Base-by-base conservation (phyloP, 306 rosid genomes). In the Dryas octopetala region DNA sequence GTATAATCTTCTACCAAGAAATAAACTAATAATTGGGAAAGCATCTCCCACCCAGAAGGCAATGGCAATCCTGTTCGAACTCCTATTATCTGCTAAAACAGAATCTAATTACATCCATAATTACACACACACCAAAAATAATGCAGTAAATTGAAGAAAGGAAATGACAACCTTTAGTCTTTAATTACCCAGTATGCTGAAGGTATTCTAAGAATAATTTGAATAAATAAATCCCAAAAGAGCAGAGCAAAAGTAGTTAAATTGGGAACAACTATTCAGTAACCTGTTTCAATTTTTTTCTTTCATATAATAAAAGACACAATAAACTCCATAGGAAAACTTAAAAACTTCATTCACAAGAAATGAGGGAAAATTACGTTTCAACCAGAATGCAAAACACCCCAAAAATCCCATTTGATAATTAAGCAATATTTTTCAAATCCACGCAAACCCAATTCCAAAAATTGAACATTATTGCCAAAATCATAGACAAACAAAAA, bases 1-100 rank as follows among this genome's bases (percentile, higher is more conserved):
- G 88, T 82, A 67, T 83, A 93, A 82, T 93, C 97, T 79, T 93
- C 98, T 4, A 93, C 86, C 66, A 88, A 4, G 71, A 93, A 84
- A 66, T 89, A 93, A 10, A 87, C 91, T n/a, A 84, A 5, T 69
- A 93, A 45, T 52, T 91, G 97, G 54, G 76, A 80, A 45, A 84
- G 28, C 61, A 93, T 58, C 81, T 93, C 98, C 93, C 91, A 85
- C 6, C 88, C 90, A 40, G 96, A 91, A 15, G 98, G 96, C 79
- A 93, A 82, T 75, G 96, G 85, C 81, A 93, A 45, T 13, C 86
- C 89, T 10, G 92, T 84, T 63, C 96, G 77, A 41, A 93, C 88
- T 73, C 98, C 97, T 54, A 91, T 80, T 70, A 83, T 80, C 98
- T 93, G 86, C 66, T 5, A 10, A 50, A 41, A 77, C 58, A 64